Percentiles rank a stretch among this genome's conserved stretches.
These are phyloP conservation scores for Plasmodium gaboni DNA, from an alignment of 169 alveolate species.

Conservation along the genomic window DNA sequence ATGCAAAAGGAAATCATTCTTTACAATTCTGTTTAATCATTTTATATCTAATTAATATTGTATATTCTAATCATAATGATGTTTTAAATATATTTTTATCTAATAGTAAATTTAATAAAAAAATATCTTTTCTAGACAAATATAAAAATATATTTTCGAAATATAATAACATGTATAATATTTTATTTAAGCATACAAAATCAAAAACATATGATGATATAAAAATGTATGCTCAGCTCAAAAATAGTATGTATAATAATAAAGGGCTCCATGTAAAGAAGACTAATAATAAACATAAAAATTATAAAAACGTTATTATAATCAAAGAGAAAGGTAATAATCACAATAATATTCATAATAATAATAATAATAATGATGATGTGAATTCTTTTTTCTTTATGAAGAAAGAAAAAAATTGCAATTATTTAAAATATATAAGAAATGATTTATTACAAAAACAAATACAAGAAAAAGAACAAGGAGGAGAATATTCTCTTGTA, in stretches of 20 bases:
- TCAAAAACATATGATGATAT: not conserved
- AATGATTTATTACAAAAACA: not conserved
- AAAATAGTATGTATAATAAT: not conserved
- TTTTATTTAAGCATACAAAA: not conserved
- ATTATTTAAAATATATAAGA: not conserved
- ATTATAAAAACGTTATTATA: too few relatives aligned
- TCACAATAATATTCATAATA: not conserved
- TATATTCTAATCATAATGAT: slow-evolving; percentile 31
- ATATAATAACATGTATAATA: not conserved
- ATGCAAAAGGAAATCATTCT: not conserved
- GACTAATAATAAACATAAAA: not conserved
- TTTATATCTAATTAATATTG: slow-evolving; percentile 20
- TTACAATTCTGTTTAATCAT: slow-evolving; percentile 20
- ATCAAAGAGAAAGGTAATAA: not conserved
- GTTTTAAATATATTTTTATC: slow-evolving; percentile 8
- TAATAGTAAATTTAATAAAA: not conserved
- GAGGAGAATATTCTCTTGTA: slow-evolving; percentile 8
- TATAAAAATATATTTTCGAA: slow-evolving; percentile 19
- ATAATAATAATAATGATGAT: too few relatives aligned
- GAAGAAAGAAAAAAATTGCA: too few relatives aligned
- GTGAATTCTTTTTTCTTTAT: too few relatives aligned
- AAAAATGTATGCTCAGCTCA: not conserved
- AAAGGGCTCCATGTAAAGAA: not conserved
- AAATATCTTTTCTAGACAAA: not conserved
- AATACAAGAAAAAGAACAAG: not conserved